Base-by-base conservation (phyloP, 192 early-diverging fungal species). In the Umbelopsis isabellina region DNA sequence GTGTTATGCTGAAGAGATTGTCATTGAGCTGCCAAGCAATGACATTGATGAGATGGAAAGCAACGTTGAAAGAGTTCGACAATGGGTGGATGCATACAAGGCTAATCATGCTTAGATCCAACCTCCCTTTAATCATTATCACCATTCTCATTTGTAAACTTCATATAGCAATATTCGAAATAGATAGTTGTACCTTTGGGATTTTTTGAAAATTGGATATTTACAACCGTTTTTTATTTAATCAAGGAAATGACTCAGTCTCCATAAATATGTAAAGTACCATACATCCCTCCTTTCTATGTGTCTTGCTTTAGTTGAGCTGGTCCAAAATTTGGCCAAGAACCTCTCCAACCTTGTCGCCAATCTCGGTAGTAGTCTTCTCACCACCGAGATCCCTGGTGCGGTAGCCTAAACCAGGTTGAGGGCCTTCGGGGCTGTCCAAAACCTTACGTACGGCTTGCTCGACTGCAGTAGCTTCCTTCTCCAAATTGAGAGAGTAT, bases 381-480 rank as follows among this genome's bases (percentile, higher is more conserved):
- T 81, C 70, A 52, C 98, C 98, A 50, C 89, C 91, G 66, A 99
- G 87, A 75, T 99, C 98, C 66, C 87, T 90, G 13, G 98, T 97
- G 71, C 95, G 89, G 81, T 95, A 86, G 35, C 83, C 85, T 58
- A 87, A 87, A 45, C 88, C 88, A 50, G 88, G 86, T 70, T 79
- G 76, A 67, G 91, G 81, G 66, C 84, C 79, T 71, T 88, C 91
- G 23, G 48, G 51, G 51, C 44, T 45, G 80, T 99, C 97, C 68
- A 99, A 84, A 44, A 97, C 97, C 61, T 90, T 84, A 71, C 90
- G 90, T 23, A 98, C 97, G 48, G 97, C 95, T 41, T 89, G 85
- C 85, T 99, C 98, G 46, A 99, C 74, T 16, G 93, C 93, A 70
- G 89, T 86, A 65, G 97, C 97, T 80, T 99, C 97, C 66, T 83